Evolutionary conservation across 768 basidiomycete genomes (phyloP).

Genomic region (Ephemerocybe angulata): DNA sequence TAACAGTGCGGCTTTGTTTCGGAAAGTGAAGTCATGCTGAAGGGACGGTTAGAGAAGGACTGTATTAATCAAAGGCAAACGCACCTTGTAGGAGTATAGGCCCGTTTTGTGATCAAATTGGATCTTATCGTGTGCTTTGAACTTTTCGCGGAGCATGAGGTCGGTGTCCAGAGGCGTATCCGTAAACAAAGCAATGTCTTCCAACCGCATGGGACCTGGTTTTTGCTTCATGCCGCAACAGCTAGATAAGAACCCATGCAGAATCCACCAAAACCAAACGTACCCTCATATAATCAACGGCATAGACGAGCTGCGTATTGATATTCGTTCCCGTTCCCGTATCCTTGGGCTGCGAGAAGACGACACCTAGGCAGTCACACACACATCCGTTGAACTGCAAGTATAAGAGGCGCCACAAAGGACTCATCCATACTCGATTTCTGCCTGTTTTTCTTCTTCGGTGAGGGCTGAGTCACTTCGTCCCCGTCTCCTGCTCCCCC

Average conservation of each 20-base stretch:
- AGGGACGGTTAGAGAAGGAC: not conserved
- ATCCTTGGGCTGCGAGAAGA: slow-evolving; percentile 86
- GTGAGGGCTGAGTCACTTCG: slow-evolving; percentile 23
- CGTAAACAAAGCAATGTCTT: slow-evolving; percentile 82
- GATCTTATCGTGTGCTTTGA: slow-evolving; percentile 78
- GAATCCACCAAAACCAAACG: slow-evolving; percentile 11
- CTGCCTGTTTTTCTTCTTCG: slow-evolving; percentile 59
- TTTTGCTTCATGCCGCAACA: slow-evolving; percentile 41
- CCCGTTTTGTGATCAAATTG: slow-evolving; percentile 79
- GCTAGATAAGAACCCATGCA: not conserved
- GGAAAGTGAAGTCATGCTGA: slow-evolving; percentile 86
- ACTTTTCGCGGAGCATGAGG: slow-evolving; percentile 67
- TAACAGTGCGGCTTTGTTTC: slow-evolving; percentile 77
- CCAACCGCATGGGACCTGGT: slow-evolving; percentile 77
- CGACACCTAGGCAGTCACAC: slow-evolving; percentile 48
- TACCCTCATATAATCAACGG: slow-evolving; percentile 79
- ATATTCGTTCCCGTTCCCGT: slow-evolving; percentile 77
- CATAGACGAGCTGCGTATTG: slow-evolving; percentile 85
- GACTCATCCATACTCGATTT: slow-evolving; percentile 49
- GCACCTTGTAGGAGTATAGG: slow-evolving; percentile 81
- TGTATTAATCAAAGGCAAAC: slow-evolving; percentile 14
- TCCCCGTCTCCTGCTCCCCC: slow-evolving; percentile 17
- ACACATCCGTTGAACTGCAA: slow-evolving; percentile 8
- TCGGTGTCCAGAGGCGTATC: slow-evolving; percentile 77
- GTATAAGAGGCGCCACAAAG: slow-evolving; percentile 4